Evolutionary conservation across 164 flowering plant species (phyloP).

Genomic region (Tetracentron sinense): DNA sequence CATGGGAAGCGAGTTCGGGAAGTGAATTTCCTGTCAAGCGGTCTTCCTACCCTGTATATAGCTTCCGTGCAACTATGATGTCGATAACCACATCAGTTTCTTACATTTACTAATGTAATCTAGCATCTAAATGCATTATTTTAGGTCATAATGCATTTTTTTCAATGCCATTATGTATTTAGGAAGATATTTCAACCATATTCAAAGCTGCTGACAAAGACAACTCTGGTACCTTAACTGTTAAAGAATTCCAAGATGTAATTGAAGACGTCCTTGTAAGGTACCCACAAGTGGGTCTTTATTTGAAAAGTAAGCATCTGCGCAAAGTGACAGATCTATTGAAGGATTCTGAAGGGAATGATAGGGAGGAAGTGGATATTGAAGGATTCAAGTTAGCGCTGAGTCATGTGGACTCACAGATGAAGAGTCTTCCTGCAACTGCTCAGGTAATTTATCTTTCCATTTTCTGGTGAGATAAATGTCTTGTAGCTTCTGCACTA

Average conservation of each 20-base stretch:
- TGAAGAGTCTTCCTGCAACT: conserved; percentile 93
- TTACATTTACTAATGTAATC: background rate
- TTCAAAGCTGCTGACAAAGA: conserved; percentile 83
- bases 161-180: conserved; percentile 6
- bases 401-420: conserved; percentile 72
- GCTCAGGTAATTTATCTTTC: conserved; percentile 65
- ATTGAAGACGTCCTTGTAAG: conserved; percentile 65
- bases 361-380: conserved; percentile 53
- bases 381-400: conserved; percentile 73
- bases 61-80: too few relatives aligned
- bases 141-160: background rate
- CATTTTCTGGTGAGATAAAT: background rate
- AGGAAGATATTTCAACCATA: conserved; percentile 84
- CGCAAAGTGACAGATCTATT: conserved; percentile 49
- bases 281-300: conserved; percentile 84
- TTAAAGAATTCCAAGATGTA: conserved; percentile 67
- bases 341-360: conserved; percentile 51
- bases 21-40: too few relatives aligned
- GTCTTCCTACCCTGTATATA: too few relatives aligned
- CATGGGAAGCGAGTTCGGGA: too few relatives aligned
- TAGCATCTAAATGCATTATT: background rate
- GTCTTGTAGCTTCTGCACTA: background rate
- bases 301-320: conserved; percentile 65
- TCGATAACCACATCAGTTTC: too few relatives aligned
- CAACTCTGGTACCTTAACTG: conserved; percentile 88